These are phyloP conservation scores for Euphorbia schlechtendalii DNA, from an alignment of 441 rosid genomes.

Conservation along the genomic window DNA sequence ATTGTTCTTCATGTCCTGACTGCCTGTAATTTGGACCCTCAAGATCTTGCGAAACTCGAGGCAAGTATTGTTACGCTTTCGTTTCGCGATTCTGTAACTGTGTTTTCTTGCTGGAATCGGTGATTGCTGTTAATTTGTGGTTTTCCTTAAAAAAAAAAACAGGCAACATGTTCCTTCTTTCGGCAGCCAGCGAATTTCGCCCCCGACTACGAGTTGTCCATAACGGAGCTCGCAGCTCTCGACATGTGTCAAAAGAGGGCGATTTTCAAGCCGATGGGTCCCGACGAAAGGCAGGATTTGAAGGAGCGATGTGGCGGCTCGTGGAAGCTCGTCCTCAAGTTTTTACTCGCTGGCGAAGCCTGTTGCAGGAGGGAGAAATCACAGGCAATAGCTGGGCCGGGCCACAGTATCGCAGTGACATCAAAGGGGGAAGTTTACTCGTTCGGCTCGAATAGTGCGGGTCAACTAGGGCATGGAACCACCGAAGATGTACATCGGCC, in stretches of 20 bases:
- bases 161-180: conserved; percentile 95
- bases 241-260: conserved; percentile 89
- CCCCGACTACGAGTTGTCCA: conserved; percentile 65
- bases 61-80: conserved; percentile 37
- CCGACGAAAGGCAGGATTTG: conserved; percentile 56
- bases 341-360: conserved; percentile 84
- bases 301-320: conserved; percentile 90
- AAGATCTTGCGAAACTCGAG: conserved; percentile 95
- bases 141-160: no score
- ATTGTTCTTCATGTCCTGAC: conserved; percentile 93
- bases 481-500: conserved; percentile 71
- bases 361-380: conserved; percentile 93
- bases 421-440: conserved; percentile 65
- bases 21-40: conserved; percentile 75
- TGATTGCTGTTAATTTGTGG: conserved; percentile 49
- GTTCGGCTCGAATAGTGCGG: conserved; percentile 78
- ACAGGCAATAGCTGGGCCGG: conserved; percentile 90
- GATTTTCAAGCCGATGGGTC: conserved; percentile 73
- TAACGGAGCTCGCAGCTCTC: conserved; percentile 93
- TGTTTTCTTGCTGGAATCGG: conserved; percentile 33
- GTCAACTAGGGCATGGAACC: conserved; percentile 87
- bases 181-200: conserved; percentile 90
- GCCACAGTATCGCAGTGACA: conserved; percentile 86
- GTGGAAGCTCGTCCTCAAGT: conserved; percentile 88
- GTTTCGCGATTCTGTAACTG: conserved; percentile 1